Evolutionary conservation across 768 basidiomycete genomes (phyloP).

Genomic region (Lepiota brunneoincarnata): DNA sequence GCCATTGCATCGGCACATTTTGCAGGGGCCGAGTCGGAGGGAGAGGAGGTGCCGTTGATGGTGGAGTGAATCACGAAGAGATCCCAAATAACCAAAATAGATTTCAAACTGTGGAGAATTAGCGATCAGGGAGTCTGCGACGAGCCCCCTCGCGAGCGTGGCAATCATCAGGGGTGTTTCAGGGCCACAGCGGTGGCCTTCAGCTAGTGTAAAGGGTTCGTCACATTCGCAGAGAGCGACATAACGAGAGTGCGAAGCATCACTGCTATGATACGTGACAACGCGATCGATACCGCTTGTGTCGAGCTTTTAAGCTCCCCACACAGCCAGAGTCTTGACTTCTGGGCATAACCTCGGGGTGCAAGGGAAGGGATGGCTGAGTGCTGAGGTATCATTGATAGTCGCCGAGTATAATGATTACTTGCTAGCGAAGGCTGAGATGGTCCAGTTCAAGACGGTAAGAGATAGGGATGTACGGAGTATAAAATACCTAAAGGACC

Average conservation of each 20-base stretch:
- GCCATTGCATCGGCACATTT: too few species aligned
- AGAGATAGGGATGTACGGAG: slow-evolving; percentile 34
- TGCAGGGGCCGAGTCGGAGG: too few species aligned
- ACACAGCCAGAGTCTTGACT: slow-evolving; percentile 50
- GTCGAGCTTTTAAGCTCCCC: slow-evolving; percentile 45
- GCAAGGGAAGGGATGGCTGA: slow-evolving; percentile 54
- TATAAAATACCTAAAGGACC: slow-evolving; percentile 57
- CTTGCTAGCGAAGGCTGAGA: slow-evolving; percentile 30
- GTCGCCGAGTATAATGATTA: slow-evolving; percentile 55
- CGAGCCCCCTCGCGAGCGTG: slow-evolving; percentile 48
- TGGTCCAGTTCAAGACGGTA: not conserved
- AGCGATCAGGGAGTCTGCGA: slow-evolving; percentile 31
- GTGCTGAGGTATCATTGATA: slow-evolving; percentile 37
- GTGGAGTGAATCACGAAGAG: too few species aligned
- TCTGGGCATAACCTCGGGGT: slow-evolving; percentile 48
- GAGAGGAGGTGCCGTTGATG: too few species aligned
- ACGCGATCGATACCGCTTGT: slow-evolving; percentile 54
- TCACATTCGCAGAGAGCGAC: slow-evolving; percentile 48
- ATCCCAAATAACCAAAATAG: slow-evolving; percentile 33
- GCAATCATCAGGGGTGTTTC: slow-evolving; percentile 54
- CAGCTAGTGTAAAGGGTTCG: slow-evolving; percentile 48
- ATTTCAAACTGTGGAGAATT: slow-evolving; percentile 27
- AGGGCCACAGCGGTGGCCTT: slow-evolving; percentile 54
- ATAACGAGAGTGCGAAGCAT: slow-evolving; percentile 47
- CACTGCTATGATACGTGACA: slow-evolving; percentile 49